Percentiles rank a stretch among this genome's conserved stretches.
Evolutionary conservation across 306 rosid species (phyloP).

Genomic region (Styphnolobium japonicum): DNA sequence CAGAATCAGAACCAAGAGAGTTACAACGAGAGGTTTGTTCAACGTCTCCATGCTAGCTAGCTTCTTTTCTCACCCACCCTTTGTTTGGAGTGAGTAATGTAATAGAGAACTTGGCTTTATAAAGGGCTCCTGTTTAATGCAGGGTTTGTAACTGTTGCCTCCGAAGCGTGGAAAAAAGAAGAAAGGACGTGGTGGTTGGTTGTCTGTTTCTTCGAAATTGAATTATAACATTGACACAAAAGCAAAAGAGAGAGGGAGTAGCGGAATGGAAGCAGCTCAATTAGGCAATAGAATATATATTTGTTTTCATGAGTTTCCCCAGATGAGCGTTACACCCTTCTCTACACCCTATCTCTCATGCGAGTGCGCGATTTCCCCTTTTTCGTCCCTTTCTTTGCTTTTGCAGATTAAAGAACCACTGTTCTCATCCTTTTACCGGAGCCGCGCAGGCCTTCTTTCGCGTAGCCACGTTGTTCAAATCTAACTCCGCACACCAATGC

Average conservation of each 20-base stretch:
- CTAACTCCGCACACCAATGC: neutral
- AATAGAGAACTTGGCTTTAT: neutral
- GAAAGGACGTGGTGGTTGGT: slow-evolving; percentile 8
- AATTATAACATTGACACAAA: slow-evolving; percentile 38
- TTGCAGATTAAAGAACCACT: neutral
- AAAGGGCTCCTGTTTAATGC: neutral
- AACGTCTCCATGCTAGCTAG: slow-evolving; percentile 1
- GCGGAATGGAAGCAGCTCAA: neutral
- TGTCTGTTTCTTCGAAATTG: slow-evolving; percentile 10
- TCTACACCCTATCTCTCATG: neutral
- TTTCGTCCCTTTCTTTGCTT: neutral
- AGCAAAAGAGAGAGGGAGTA: neutral
- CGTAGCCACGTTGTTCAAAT: neutral
- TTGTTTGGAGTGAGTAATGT: neutral
- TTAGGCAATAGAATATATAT: too few species aligned
- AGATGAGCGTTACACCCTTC: too few species aligned
- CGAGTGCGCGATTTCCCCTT: neutral
- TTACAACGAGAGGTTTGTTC: neutral
- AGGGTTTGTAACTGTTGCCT: neutral
- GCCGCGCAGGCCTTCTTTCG: neutral
- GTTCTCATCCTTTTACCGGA: neutral
- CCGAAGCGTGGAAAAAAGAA: neutral
- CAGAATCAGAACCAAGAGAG: slow-evolving; percentile 23
- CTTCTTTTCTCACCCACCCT: neutral
- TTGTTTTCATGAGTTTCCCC: too few species aligned